These are phyloP conservation scores for Blastosporella zonata DNA, from an alignment of 1,284 basidiomycete species.

Conservation along the genomic window DNA sequence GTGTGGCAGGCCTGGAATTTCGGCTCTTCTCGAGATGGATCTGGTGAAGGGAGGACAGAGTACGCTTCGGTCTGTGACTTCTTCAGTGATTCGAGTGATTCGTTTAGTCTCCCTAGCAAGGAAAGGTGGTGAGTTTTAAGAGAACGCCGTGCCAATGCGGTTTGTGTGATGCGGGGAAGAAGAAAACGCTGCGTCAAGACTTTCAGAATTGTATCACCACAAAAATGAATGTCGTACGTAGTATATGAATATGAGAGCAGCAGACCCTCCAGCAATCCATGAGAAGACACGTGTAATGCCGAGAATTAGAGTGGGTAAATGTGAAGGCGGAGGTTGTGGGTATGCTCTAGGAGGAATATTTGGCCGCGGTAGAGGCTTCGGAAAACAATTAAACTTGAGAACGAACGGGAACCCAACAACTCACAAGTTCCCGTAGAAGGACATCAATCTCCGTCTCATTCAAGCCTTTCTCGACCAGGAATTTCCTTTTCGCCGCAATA, in stretches of 20 bases:
- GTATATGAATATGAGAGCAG: slow-evolving; percentile 56
- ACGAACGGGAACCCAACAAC: slow-evolving; percentile 20
- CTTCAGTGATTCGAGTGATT: slow-evolving; percentile 51
- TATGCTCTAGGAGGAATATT: slow-evolving; percentile 67
- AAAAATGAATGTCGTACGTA: slow-evolving; percentile 42
- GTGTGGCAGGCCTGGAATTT: slow-evolving; percentile 44
- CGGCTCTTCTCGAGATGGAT: slow-evolving; percentile 45
- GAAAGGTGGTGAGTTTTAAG: slow-evolving; percentile 56
- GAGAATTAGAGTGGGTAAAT: slow-evolving; percentile 60
- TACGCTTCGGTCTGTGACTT: slow-evolving; percentile 50
- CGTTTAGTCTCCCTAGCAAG: slow-evolving; percentile 50
- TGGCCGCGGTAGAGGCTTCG: slow-evolving; percentile 52
- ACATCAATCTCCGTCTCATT: slow-evolving; percentile 54
- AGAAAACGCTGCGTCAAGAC: slow-evolving; percentile 51
- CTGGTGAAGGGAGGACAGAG: slow-evolving; percentile 51
- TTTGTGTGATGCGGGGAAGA: slow-evolving; percentile 59
- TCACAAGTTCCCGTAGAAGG: slow-evolving; percentile 57
- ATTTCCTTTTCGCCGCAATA: slow-evolving; percentile 50
- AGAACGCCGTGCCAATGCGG: slow-evolving; percentile 56
- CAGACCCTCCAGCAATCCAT: slow-evolving; percentile 66
- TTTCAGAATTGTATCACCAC: slow-evolving; percentile 1
- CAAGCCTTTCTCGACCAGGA: slow-evolving; percentile 74
- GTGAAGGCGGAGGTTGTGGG: slow-evolving; percentile 67
- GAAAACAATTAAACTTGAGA: neutral
- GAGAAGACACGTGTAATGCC: slow-evolving; percentile 59